Percentiles rank a stretch among this genome's conserved stretches.
These are phyloP conservation scores for Agaricus blazei DNA, from an alignment of 768 basidiomycete species.

Conservation along the genomic window DNA sequence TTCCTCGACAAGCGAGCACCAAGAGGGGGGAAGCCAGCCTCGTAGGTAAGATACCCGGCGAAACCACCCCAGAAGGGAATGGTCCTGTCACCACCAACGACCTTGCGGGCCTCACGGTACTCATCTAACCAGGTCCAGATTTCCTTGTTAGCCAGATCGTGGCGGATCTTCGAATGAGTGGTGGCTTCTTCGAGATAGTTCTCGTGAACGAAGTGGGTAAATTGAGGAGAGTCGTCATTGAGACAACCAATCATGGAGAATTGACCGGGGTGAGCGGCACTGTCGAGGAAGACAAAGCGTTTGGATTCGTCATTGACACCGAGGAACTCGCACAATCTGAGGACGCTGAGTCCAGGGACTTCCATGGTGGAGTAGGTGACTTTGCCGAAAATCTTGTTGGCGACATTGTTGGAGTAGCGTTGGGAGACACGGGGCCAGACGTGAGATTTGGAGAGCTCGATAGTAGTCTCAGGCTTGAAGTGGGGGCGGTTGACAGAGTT, in stretches of 20 bases:
- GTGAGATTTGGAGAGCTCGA: constrained; percentile 33
- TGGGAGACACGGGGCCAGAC: constrained; percentile 49
- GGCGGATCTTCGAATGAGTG: constrained; percentile 32
- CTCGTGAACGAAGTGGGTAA: constrained; percentile 55
- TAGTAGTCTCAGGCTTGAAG: constrained; percentile 37
- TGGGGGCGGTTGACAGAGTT: constrained; percentile 26
- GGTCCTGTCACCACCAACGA: constrained; percentile 40
- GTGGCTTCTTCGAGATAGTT: constrained; percentile 37
- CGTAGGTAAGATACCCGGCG: constrained; percentile 75
- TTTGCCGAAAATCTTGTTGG: constrained; percentile 18
- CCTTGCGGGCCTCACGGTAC: constrained; percentile 58
- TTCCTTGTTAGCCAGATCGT: constrained; percentile 39
- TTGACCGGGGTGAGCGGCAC: constrained; percentile 68
- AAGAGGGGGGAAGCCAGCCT: constrained; percentile 62
- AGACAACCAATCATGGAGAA: constrained; percentile 69
- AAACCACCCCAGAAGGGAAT: constrained; percentile 85
- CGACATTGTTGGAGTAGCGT: constrained; percentile 18
- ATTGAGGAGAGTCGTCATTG: constrained; percentile 45
- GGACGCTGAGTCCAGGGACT: constrained; percentile 34
- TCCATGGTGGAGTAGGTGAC: constrained; percentile 32
- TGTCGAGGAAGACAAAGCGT: constrained; percentile 73
- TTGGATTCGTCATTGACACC: constrained; percentile 51
- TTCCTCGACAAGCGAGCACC: constrained; percentile 33
- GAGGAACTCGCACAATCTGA: constrained; percentile 55
- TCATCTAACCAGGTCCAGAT: constrained; percentile 72